These are phyloP conservation scores for Tanacetum coccineum DNA, from an alignment of 129 eudicot species.

Conservation along the genomic window DNA sequence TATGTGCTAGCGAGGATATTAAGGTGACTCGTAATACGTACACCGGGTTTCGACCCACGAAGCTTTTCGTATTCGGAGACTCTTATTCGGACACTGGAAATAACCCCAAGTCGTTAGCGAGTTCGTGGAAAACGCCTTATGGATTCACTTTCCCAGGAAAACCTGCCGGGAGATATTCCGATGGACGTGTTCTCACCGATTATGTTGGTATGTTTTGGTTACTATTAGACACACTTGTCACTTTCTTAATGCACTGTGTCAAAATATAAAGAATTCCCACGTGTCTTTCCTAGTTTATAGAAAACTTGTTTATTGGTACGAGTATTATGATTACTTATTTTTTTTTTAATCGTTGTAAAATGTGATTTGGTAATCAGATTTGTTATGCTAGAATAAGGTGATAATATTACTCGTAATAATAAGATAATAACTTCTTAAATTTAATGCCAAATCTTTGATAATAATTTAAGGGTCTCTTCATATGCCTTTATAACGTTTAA, in stretches of 20 bases:
- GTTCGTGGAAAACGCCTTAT: constrained; percentile 67
- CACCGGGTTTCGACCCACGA: constrained; percentile 27
- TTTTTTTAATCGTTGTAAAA: no score
- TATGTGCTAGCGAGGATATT: neutral
- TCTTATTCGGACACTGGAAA: constrained; percentile 89
- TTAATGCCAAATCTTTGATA: no score
- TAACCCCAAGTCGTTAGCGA: constrained; percentile 36
- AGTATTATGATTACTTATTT: no score
- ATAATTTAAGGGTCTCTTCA: no score
- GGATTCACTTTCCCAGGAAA: constrained; percentile 89
- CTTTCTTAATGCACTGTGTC: neutral
- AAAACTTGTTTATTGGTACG: no score
- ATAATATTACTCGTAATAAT: no score
- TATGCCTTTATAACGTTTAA: no score
- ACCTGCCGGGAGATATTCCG: constrained; percentile 95
- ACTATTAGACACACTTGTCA: neutral
- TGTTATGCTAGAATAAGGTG: no score
- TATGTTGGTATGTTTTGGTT: constrained; percentile 51
- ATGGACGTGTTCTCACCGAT: constrained; percentile 88
- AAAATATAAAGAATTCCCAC: neutral
- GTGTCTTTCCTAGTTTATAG: neutral
- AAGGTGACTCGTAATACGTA: neutral
- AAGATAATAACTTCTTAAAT: no score
- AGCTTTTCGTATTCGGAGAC: constrained; percentile 82
- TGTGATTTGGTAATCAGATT: no score